Base-by-base conservation (phyloP, 371 early-diverging fungal genomes). In the Phascolomyces articulosus region DNA sequence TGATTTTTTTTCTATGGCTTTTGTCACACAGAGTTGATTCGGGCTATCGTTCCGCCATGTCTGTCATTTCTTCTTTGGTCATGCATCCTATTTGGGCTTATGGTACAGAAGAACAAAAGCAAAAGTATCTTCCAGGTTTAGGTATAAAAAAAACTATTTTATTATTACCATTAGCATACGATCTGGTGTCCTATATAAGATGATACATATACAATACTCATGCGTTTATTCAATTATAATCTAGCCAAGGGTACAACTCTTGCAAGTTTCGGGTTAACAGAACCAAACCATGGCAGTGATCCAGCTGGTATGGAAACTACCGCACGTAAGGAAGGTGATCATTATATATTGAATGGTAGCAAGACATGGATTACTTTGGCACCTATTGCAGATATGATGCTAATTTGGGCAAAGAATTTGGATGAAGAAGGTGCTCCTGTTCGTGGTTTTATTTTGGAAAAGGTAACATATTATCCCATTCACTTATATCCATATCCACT, bases 351-450 rank as follows among this genome's bases (percentile, higher is more conserved):
- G 55, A 92, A 87, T 60, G 98, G 98, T 2, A 83, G 93, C 79
- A 98, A 98, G 86, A 96, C 96, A 40, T 98, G 99, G 99, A 98
- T 98, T 77, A 96, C 99, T 65, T 96, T 97, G 87, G 94, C 97
- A 40, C 99, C 99, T 23, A 91, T 98, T 61, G 99, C 99, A 51
- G 98, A 98, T 63, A 93, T 98, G n/a, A 94, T 96, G 82, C 84
- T 98, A 23, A 86, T 98, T n/a, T 98, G 99, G 99, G 99, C 97
- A 44, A 97, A 96, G 85, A 87, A 88, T 51, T 63, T 70, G 40
- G 87, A 87, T 20, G 94, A 95, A 64, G 93, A 90, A 68, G 89
- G 90, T 49, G 85, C 88, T 68, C 54, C 54, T 21, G 96, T 98
- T 73, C 90, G 95, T 66, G 99, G 99, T 2, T 98, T 97, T 64